Evolutionary conservation across 1,284 basidiomycete genomes (phyloP).

Genomic region (Rhodofomes roseus): DNA sequence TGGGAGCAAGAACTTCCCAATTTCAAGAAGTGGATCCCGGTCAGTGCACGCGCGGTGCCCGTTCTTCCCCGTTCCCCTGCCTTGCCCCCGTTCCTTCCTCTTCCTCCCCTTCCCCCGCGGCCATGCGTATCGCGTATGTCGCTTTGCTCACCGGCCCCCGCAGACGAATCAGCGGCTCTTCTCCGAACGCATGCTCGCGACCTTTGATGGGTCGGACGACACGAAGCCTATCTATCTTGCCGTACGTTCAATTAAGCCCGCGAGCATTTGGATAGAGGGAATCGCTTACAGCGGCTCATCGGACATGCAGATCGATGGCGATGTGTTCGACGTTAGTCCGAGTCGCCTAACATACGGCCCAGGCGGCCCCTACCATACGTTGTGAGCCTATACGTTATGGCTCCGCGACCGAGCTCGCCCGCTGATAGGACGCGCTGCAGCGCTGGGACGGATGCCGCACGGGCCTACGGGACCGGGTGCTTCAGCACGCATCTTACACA

Average conservation of each 20-base stretch:
- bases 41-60: slow-evolving; percentile 1
- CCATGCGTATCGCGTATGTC: background rate
- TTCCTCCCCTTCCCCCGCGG: background rate
- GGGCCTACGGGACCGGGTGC: slow-evolving; percentile 91
- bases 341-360: slow-evolving; percentile 83
- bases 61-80: background rate
- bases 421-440: slow-evolving; percentile 35
- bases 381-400: slow-evolving; percentile 52
- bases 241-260: slow-evolving; percentile 39
- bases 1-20: slow-evolving; percentile 63
- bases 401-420: background rate
- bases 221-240: slow-evolving; percentile 82
- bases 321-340: slow-evolving; percentile 87
- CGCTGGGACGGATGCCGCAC: slow-evolving; percentile 83
- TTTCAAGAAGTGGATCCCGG: slow-evolving; percentile 23
- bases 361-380: slow-evolving; percentile 81
- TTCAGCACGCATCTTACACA: slow-evolving; percentile 88
- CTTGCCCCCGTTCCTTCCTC: too few species aligned
- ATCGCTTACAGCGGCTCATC: slow-evolving; percentile 1
- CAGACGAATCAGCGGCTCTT: slow-evolving; percentile 64
- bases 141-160: background rate
- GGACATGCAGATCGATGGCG: slow-evolving; percentile 78
- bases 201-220: slow-evolving; percentile 74
- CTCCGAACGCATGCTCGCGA: slow-evolving; percentile 64
- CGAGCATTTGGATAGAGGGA: background rate